Base-by-base conservation (phyloP, 139 green algal species). In the Closterium sp. region DNA sequence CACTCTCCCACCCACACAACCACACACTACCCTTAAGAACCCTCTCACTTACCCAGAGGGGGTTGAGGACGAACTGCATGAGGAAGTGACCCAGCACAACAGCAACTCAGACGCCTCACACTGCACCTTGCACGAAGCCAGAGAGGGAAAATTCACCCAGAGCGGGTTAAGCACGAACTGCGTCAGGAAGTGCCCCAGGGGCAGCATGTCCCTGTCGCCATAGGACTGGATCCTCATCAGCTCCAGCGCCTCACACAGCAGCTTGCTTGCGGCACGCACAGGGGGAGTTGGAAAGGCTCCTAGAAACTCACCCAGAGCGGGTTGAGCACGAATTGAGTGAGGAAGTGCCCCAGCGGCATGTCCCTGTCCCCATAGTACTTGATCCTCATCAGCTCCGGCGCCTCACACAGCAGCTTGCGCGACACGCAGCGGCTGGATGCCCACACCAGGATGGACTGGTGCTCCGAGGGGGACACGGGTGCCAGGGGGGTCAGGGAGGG, bases 221-320 rank as follows among this genome's bases (percentile, higher is more conserved):
- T 94, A 94, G 84, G 87, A 91, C 66, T 92, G 32, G 86, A 94
- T 92, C 10, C 91, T 34, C 36, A 38, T 34, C 83, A 92, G 38
- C 19, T 87, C 19, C 3, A 81, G 83, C 19, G 35, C 34, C 10
- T 94, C 85, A 81, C 88, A 94, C n/a, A 94, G 84, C 2, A n/a
- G 35, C 25, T 86, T 84, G n/a, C n/a, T n/a, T n/a, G 88, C 12
- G 89, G 5, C 9, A 28, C 33, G 87, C 16, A 33, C 69, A 86
- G 33, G 64, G 34, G 55, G n/a, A n/a, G n/a, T n/a, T n/a, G n/a
- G n/a, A n/a, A n/a, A n/a, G n/a, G n/a, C n/a, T n/a, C n/a, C n/a
- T n/a, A n/a, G n/a, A n/a, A n/a, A 33, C 83, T 86, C 30, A 86
- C 83, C 33, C 87, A 34, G 33, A 87, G 38, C 28, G 32, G 33